Base-by-base conservation (phyloP, 192 early-diverging fungal species). In the Mortierella hygrophila region DNA sequence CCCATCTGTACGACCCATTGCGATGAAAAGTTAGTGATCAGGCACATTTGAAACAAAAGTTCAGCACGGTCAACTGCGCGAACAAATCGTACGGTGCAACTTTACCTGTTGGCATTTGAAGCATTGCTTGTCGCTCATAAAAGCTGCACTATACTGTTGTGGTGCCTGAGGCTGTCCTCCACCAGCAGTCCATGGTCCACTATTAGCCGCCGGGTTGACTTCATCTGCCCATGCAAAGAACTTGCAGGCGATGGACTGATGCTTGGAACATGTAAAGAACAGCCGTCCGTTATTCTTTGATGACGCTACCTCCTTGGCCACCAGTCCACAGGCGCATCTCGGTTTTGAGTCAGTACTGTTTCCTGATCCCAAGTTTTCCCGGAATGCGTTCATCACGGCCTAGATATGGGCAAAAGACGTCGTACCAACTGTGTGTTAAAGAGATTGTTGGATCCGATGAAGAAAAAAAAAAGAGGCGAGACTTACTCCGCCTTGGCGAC, bases 191-290 rank as follows among this genome's bases (percentile, higher is more conserved):
- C 52, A 78, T 10, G 74, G 29, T 13, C 47, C 52, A 26, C 72
- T 32, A 44, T 32, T 7, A 21, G 72, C 75, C 3, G 65, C 32
- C 13, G 23, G 20, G 3, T 72, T 60, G 9, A 70, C 18, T 41
- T 80, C 84, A 54, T 95, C 94, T 11, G 81, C 88, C 94, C 94
- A 94, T 35, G 86, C 55, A 79, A 95, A 94, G 72, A 89, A 95
- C 7, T 76, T 80, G 70, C 94, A 95, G 1, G 74, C 76, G 1
- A 23, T 74, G 60, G 60, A 32, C 11, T 68, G 72, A 40, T 46
- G 9, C 42, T 83, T 84, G 32, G 74, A 80, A 40, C 82, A 88
- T 8, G 46, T 35, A 76, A 72, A 83, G 41, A 70, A 88, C 23
- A 42, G 15, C 7, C 70, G 72, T 4, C 68, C 63, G 13, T 68